Base-by-base conservation (phyloP, 2,329 filamentous ascomycete genomes). In the Xylariaceae sp. region DNA sequence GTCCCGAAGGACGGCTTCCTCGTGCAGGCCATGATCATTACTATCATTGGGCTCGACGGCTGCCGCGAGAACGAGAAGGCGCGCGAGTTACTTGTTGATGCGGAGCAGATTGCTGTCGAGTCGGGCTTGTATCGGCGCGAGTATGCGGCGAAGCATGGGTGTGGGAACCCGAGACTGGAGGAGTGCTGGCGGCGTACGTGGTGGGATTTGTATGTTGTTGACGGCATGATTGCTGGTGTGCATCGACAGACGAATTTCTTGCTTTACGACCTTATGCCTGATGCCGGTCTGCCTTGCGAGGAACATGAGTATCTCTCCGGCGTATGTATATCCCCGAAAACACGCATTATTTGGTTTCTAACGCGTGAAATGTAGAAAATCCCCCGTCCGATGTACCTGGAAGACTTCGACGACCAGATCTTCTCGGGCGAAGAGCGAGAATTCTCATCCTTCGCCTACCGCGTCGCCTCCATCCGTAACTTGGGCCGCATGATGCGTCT, bases 161-260 rank as follows among this genome's bases (percentile, higher is more conserved):
- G 80, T 34, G 84, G 84, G 4, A 83, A 88, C 60, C 79, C 84
- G 0, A 78, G 91, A 1, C 71, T 92, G 2, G 89, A 93, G 70
- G 92, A 97, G 73, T 90, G 88, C 71, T 88, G 90, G 83, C 83
- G 91, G 15, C 82, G 92, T 60, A 97, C 92, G 1, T 97, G 92
- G 92, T 97, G 92, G 92, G 91, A 85, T 62, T 71, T 85, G 3
- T 93, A 88, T 69, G 82, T 90, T n/a, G 82, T 90, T 11, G 91
- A 96, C 71, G 90, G 88, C 57, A 88, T 96, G 82, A 82, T 95
- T 65, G 89, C 90, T 4, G 90, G 89, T 2, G 86, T 96, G 65
- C 89, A 89, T 65, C 82, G 86, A 10, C 82, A 84, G 61, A 88
- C 88, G 48, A 87, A 84, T 57, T 89, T 90, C 71, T 73, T 81